A percentile compares a stretch with the other conserved stretches of the same genome.
Evolutionary conservation across 139 green algal genomes (phyloP).

Genomic region (Picochlorum sp.): DNA sequence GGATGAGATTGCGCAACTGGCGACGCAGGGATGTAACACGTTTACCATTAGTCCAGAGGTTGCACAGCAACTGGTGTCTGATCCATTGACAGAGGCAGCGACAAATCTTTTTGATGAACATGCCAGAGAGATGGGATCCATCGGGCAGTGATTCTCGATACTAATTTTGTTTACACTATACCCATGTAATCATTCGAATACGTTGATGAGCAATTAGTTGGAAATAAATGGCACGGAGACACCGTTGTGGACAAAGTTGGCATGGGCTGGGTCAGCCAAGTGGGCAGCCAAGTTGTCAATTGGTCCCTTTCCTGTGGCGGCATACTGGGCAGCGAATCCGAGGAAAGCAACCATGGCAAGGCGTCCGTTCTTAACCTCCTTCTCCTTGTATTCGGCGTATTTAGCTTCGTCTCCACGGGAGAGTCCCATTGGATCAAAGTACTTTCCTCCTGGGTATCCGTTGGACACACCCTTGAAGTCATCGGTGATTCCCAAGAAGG

Average conservation of each 20-base stretch:
- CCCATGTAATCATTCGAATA: too few relatives aligned
- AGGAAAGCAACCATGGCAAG: constrained; percentile 71
- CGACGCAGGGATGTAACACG: constrained; percentile 61
- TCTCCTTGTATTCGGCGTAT: constrained; percentile 63
- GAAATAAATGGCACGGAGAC: constrained; percentile 20
- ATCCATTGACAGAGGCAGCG: constrained; percentile 35
- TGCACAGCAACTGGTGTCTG: constrained; percentile 34
- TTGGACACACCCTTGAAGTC: constrained; percentile 70
- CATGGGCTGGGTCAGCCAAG: constrained; percentile 17
- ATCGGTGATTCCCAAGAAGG: constrained; percentile 73
- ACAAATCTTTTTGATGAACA: constrained; percentile 27
- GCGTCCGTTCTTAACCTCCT: constrained; percentile 88
- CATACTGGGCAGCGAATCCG: constrained; percentile 77
- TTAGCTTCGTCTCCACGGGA: constrained; percentile 40
- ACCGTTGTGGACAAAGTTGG: constrained; percentile 22
- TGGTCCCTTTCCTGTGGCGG: constrained; percentile 60
- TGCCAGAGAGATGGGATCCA: constrained; percentile 25
- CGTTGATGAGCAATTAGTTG: background rate
- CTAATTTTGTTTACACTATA: constrained; percentile 7
- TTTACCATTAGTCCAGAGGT: constrained; percentile 71
- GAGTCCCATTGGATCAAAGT: constrained; percentile 76
- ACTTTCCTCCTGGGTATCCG: constrained; percentile 49
- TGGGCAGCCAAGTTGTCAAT: constrained; percentile 38
- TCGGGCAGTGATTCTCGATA: constrained; percentile 1
- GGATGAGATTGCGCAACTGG: constrained; percentile 44